These are phyloP conservation scores for Mariannaea sp. DNA, from an alignment of 2,329 filamentous ascomycete genomes.

Conservation along the genomic window DNA sequence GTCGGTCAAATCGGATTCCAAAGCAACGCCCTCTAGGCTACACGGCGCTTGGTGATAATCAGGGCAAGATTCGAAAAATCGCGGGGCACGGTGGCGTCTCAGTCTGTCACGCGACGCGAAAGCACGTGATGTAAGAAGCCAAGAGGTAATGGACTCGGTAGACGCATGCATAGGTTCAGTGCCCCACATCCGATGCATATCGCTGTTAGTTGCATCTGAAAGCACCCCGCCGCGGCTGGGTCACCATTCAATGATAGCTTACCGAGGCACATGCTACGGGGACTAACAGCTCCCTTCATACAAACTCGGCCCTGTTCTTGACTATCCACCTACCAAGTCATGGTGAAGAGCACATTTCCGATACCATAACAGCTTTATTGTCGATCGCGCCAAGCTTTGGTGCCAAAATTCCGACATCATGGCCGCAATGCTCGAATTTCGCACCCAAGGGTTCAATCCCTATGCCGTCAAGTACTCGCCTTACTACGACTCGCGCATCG, in stretches of 20 bases:
- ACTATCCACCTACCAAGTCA: constrained; percentile 1
- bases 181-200: constrained; percentile 23
- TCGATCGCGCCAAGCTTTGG: constrained; percentile 29
- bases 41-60: no score
- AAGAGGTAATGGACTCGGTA: constrained; percentile 20
- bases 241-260: constrained; percentile 16
- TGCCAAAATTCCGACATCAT: constrained; percentile 36
- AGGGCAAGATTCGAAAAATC: no score
- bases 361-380: constrained; percentile 22
- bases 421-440: constrained; percentile 86
- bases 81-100: constrained; percentile 21
- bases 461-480: constrained; percentile 98
- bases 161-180: constrained; percentile 18
- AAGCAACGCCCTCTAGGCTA: no score
- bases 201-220: constrained; percentile 26
- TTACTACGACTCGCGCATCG: constrained; percentile 93
- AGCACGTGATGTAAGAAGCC: constrained; percentile 40
- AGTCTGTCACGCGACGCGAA: constrained; percentile 27
- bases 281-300: neutral
- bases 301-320: neutral
- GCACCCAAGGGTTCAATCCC: constrained; percentile 91
- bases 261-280: constrained; percentile 45
- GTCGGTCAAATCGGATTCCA: neutral
- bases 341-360: constrained; percentile 11
- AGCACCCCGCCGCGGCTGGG: constrained; percentile 35